These are phyloP conservation scores for Cladobotryum protrusum DNA, from an alignment of 2,329 filamentous ascomycete genomes.

Conservation along the genomic window DNA sequence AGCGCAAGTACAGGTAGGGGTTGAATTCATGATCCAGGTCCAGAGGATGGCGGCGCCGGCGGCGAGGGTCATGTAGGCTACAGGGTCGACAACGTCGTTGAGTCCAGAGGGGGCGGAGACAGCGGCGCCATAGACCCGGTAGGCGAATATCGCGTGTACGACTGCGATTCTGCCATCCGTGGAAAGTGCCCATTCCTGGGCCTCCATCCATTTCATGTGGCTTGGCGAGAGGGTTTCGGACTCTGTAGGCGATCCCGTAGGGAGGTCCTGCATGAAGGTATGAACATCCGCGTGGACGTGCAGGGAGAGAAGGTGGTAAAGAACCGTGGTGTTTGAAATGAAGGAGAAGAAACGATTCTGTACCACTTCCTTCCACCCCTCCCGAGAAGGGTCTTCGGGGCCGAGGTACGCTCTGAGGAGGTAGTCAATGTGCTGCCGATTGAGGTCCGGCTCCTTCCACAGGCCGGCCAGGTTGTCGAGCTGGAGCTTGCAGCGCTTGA, in stretches of 20 bases:
- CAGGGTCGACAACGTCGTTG: conserved; percentile 23
- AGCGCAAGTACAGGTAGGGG: conserved; percentile 14
- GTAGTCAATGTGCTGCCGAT: conserved; percentile 14
- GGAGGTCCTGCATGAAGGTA: conserved; percentile 22
- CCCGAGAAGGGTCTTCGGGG: conserved; percentile 20
- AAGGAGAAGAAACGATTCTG: conserved; percentile 24
- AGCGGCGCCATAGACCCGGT: conserved; percentile 21
- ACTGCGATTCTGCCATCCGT: conserved; percentile 26
- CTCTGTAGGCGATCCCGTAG: conserved; percentile 6
- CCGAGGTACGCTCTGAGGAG: conserved; percentile 23
- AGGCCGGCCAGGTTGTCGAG: conserved; percentile 14
- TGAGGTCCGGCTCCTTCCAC: conserved; percentile 12
- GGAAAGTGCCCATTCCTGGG: conserved; percentile 26
- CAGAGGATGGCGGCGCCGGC: conserved; percentile 29
- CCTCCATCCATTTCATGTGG: conserved; percentile 14
- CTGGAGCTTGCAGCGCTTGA: conserved; percentile 15
- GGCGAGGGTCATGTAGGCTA: conserved; percentile 27
- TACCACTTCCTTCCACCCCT: conserved; percentile 18
- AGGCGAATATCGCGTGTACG: conserved; percentile 27
- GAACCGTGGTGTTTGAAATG: conserved; percentile 27
- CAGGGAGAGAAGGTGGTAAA: conserved; percentile 31
- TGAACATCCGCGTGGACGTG: conserved; percentile 31
- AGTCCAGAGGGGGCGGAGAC: neutral
- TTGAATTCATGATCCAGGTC: conserved; percentile 28
- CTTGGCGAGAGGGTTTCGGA: conserved; percentile 11